Conservation (phyloP, 257 asterid species). For the Solanum medicagineum region DNA sequence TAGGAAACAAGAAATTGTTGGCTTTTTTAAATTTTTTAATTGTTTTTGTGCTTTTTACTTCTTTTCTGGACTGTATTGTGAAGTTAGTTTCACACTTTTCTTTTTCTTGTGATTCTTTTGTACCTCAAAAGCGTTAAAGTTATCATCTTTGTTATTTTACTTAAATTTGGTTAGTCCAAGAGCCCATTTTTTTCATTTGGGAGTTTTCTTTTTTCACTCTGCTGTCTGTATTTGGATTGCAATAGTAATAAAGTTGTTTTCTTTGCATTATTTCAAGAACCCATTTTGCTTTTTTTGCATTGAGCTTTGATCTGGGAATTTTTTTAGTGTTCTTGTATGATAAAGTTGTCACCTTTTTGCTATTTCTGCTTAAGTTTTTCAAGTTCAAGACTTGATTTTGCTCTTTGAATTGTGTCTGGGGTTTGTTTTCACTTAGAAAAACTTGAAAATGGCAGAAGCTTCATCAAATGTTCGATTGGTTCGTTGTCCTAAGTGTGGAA, state of each 20-base stretch:
- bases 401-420: not conserved
- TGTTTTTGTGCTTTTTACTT: not conserved
- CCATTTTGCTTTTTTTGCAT: not conserved
- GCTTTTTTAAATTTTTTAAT: not conserved
- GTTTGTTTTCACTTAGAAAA: not conserved
- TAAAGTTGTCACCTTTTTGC: not conserved
- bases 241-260: not conserved
- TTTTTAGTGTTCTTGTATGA: not conserved
- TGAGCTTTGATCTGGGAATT: not conserved
- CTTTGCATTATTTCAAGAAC: not conserved
- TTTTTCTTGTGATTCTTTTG: conserved; percentile 6
- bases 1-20: not conserved
- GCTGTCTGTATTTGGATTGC: not conserved
- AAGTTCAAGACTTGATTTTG: not conserved
- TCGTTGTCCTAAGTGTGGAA: conserved; percentile 93
- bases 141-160: not conserved
- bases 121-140: not conserved
- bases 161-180: not conserved
- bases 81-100: not conserved
- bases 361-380: not conserved
- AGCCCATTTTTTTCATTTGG: not conserved
- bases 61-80: not conserved
- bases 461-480: conserved; percentile 49
- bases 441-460: conserved; percentile 38
- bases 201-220: not conserved